Conservation (phyloP, 2,329 filamentous ascomycete genomes). For the Diplodia mutila region DNA sequence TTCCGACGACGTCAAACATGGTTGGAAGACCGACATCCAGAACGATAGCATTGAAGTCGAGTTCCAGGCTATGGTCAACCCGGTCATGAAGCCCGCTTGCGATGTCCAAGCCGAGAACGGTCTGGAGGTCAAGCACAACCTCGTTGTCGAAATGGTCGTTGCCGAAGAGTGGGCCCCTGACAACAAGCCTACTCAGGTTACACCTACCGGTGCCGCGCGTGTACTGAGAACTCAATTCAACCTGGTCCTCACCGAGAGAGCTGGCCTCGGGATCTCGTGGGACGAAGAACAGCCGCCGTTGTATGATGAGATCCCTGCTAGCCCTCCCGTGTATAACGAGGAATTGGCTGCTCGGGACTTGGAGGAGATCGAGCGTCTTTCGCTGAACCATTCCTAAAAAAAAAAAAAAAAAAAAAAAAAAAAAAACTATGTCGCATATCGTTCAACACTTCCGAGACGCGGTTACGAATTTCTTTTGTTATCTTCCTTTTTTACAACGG, state of each 20-base stretch:
- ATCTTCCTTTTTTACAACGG: not conserved
- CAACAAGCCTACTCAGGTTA: conserved; percentile 73
- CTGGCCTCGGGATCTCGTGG: conserved; percentile 90
- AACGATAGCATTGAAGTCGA: conserved; percentile 75
- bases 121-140: conserved; percentile 78
- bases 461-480: conserved; percentile 13
- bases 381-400: conserved; percentile 23
- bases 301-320: conserved; percentile 89
- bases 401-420: too few species aligned
- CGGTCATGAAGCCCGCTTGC: conserved; percentile 69
- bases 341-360: conserved; percentile 29
- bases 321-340: conserved; percentile 65
- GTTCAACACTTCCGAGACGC: conserved; percentile 19
- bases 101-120: conserved; percentile 76
- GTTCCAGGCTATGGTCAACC: conserved; percentile 68
- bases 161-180: conserved; percentile 80
- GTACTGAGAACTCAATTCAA: conserved; percentile 93
- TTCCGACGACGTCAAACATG: conserved; percentile 77
- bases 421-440: not conserved
- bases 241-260: conserved; percentile 78
- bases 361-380: conserved; percentile 26
- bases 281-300: conserved; percentile 93
- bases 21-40: conserved; percentile 84
- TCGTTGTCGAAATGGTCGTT: conserved; percentile 92
- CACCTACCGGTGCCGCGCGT: conserved; percentile 85